These are phyloP conservation scores for Taphrina populina DNA, from an alignment of 1,139 yeast species.

Conservation along the genomic window DNA sequence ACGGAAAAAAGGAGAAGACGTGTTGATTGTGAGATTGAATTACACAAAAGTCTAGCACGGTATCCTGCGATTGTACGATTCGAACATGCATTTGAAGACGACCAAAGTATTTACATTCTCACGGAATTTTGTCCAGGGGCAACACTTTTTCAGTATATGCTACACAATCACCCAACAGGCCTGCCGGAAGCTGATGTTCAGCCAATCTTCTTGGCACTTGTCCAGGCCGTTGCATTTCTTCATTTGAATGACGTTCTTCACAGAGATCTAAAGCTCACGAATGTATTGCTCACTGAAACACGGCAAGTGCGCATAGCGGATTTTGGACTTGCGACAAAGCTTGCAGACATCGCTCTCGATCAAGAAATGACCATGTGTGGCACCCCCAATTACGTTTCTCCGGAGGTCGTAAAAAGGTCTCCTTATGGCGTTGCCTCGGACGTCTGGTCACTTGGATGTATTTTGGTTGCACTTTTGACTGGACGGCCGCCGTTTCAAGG, in stretches of 20 bases:
- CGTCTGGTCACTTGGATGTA: conserved; percentile 61
- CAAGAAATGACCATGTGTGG: conserved; percentile 42
- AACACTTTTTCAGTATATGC: conserved; percentile 51
- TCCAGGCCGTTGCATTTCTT: conserved; percentile 67
- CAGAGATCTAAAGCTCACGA: conserved; percentile 85
- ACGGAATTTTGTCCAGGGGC: conserved; percentile 87
- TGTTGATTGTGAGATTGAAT: conserved; percentile 29
- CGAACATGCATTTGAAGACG: conserved; percentile 93
- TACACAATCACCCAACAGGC: conserved; percentile 24
- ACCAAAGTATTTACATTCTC: conserved; percentile 83
- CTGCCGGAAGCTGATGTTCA: conserved; percentile 41
- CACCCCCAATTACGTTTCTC: conserved; percentile 47
- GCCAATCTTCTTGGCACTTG: conserved; percentile 66
- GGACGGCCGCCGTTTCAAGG: conserved; percentile 58
- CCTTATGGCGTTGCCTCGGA: conserved; percentile 58
- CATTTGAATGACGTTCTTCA: conserved; percentile 71
- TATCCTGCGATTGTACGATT: conserved; percentile 90
- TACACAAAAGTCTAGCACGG: conserved; percentile 20
- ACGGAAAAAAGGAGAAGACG: conserved; percentile 30
- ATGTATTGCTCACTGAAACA: conserved; percentile 39
- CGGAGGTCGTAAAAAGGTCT: conserved; percentile 56
- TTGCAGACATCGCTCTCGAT: conserved; percentile 35
- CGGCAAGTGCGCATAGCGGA: conserved; percentile 32
- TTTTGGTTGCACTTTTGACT: conserved; percentile 58
- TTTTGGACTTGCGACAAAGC: conserved; percentile 34